phyloP scores from a whole-genome alignment of 1,139 yeast species.

The Hanseniaspora sp. region DNA sequence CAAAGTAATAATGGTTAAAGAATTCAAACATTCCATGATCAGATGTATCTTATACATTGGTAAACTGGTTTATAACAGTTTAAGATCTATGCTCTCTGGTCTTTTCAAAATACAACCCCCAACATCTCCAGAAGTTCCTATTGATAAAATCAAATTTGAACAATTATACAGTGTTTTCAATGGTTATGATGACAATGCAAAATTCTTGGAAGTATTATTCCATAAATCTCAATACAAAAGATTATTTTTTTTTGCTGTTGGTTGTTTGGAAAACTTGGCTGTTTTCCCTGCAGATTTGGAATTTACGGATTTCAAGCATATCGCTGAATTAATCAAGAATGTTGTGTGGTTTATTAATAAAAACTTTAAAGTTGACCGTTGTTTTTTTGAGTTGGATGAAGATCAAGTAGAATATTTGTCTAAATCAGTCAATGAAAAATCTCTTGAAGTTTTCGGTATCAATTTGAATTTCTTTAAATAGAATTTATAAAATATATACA shows the following conservation, averaged over 20 bases:
- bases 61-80: background rate
- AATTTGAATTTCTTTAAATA: constrained; percentile 1
- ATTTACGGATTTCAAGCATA: background rate
- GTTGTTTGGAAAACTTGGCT: background rate
- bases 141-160: background rate
- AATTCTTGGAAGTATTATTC: background rate
- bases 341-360: background rate
- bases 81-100: background rate
- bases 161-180: background rate
- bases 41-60: background rate
- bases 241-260: background rate
- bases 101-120: background rate
- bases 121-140: background rate
- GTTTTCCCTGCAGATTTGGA: background rate
- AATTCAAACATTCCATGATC: background rate
- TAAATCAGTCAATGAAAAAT: background rate
- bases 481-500: too few relatives aligned
- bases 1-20: background rate
- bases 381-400: background rate
- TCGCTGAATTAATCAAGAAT: background rate
- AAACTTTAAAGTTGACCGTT: background rate
- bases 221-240: constrained; percentile 4
- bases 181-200: background rate
- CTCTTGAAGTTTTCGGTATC: background rate
- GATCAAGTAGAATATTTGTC: background rate